Conservation (phyloP, 495 filamentous ascomycete species). For the Tuber umbilicatum region DNA sequence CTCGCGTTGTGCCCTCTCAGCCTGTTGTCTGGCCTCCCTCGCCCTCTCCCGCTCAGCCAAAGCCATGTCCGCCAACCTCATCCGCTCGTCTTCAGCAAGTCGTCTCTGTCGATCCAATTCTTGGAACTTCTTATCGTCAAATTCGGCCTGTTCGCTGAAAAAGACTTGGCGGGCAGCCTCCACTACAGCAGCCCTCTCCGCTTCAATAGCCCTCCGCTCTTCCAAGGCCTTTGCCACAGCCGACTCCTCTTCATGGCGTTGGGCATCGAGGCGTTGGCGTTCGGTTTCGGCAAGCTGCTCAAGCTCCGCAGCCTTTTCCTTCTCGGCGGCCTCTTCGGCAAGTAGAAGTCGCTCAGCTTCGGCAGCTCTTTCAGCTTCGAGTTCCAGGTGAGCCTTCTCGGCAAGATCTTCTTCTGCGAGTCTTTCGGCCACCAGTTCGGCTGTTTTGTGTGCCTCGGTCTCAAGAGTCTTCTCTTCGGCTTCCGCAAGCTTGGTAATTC, state of each 20-base stretch:
- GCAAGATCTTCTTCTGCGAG: slow-evolving; percentile 15
- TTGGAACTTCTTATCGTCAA: slow-evolving; percentile 11
- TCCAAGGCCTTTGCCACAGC: background rate
- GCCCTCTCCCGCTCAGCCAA: slow-evolving; percentile 18
- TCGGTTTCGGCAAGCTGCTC: slow-evolving; percentile 20
- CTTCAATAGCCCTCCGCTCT: background rate
- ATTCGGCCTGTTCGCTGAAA: slow-evolving; percentile 8
- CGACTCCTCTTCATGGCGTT: background rate
- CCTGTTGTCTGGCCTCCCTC: slow-evolving; percentile 21
- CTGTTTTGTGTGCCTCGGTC: slow-evolving; percentile 2
- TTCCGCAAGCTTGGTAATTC: slow-evolving; percentile 4
- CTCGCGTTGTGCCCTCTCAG: slow-evolving; percentile 18
- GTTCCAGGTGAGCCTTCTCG: slow-evolving; percentile 10
- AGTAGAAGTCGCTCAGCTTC: slow-evolving; percentile 14
- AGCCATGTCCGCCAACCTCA: slow-evolving; percentile 15
- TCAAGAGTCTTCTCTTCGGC: slow-evolving; percentile 9
- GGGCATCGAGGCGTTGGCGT: slow-evolving; percentile 11
- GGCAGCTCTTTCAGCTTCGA: slow-evolving; percentile 5
- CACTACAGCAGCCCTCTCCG: background rate
- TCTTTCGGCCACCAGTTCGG: slow-evolving; percentile 1
- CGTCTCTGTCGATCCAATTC: slow-evolving; percentile 20
- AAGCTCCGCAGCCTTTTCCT: slow-evolving; percentile 12
- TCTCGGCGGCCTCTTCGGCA: slow-evolving; percentile 10
- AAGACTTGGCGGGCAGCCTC: slow-evolving; percentile 15
- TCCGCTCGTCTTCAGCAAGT: slow-evolving; percentile 24